Conservation (phyloP, 1,284 basidiomycete species). For the Heterobasidion irregulare region DNA sequence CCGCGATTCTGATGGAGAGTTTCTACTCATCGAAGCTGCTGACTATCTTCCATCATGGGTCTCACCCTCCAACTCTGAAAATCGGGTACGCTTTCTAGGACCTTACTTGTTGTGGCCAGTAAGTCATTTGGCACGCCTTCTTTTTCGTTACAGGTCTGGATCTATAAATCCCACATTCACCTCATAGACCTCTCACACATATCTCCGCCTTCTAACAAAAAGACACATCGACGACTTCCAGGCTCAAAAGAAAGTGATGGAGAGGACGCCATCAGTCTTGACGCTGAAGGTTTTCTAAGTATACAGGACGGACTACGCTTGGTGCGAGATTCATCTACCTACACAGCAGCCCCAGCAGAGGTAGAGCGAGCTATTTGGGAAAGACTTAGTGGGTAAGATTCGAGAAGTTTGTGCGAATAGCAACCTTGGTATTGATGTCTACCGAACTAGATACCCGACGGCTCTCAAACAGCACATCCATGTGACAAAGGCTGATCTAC, state of each 20-base stretch:
- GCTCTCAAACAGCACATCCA: conserved; percentile 71
- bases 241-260: conserved; percentile 40
- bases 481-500: conserved; percentile 72
- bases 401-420: background rate
- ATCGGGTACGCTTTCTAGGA: conserved; percentile 62
- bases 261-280: conserved; percentile 29
- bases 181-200: conserved; percentile 73
- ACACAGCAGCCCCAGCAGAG: conserved; percentile 50
- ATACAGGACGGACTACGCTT: conserved; percentile 60
- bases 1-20: conserved; percentile 92
- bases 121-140: conserved; percentile 15
- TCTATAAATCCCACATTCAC: conserved; percentile 75
- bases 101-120: conserved; percentile 22
- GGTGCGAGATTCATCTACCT: conserved; percentile 41
- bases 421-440: conserved; percentile 11
- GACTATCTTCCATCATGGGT: conserved; percentile 88
- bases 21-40: conserved; percentile 94
- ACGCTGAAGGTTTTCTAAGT: conserved; percentile 47
- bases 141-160: conserved; percentile 70
- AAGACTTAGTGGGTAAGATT: conserved; percentile 52
- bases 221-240: conserved; percentile 34
- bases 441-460: conserved; percentile 55
- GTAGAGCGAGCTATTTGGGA: conserved; percentile 63
- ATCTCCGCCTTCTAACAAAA: conserved; percentile 55
- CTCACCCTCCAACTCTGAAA: conserved; percentile 82